Evolutionary conservation across 345 rosid genomes (phyloP), one percentile per base, ranked within the genome.

Genomic region (Citrus cavaleriei): DNA sequence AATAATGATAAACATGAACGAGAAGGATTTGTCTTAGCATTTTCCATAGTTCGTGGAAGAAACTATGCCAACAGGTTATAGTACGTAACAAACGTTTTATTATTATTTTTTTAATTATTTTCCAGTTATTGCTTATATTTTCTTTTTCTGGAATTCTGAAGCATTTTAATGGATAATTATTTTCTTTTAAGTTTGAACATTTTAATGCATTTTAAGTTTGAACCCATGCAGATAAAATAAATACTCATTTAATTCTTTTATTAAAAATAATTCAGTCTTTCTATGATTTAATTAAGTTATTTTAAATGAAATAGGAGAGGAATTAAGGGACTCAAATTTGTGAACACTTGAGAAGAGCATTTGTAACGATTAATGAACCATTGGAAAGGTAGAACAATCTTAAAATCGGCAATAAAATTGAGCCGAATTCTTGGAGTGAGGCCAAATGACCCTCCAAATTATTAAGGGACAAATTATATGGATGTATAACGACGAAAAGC

Each of bases 21-120:
- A 24, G 51, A 59, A 37, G 27, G 73, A 22, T 57, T 40, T 63
- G 28, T 73, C 71, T 63, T 13, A 68, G 38, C 42, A 70, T 81
- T 77, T 83, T 42, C 86, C 81, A 70, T 69, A 49, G 59, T 74
- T 74, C 79, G 49, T 78, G 86, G 86, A 80, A 70, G 70, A 83
- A 54, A 54, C 7, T 54, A 16, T 54, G 19, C 19, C 7, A 54
- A 13, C 5, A 4, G 51, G 49, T 42, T 42, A 42, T 2, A 0
- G 14, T 42, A 30, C 30, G 30, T 30, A 42, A 42, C 49, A 42
- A 42, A 42, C 49, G 0, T 1, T 37, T 37, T 37, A 6, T 37
- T 40, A 10, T 40, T 40, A 40, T 40, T 10, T 42, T 42, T 42
- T 42, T 4, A 46, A 46, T 34, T 46, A 18, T 32, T 4, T 7